These are phyloP conservation scores for Gastrodia elata DNA, from an alignment of 106 monocot genomes.

Conservation along the genomic window DNA sequence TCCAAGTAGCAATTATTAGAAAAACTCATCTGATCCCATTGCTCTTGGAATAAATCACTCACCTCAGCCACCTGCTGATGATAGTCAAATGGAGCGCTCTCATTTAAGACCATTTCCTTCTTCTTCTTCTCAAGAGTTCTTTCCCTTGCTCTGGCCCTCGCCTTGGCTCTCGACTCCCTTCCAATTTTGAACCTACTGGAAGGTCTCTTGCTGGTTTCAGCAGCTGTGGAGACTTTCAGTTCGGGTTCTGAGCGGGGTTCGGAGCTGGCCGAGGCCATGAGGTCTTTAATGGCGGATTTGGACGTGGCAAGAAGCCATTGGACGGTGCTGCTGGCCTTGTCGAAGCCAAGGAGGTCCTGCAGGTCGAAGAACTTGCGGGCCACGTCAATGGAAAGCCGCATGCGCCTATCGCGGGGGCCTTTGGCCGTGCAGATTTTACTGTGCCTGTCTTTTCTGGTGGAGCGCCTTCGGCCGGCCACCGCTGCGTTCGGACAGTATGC, in stretches of 20 bases:
- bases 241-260: too few species aligned
- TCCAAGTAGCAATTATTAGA: neutral
- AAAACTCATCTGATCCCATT: neutral
- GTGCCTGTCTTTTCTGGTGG: conserved; percentile 51
- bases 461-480: conserved; percentile 10
- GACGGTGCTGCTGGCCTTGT: conserved; percentile 81
- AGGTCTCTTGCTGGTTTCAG: too few species aligned
- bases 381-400: conserved; percentile 71
- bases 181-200: neutral
- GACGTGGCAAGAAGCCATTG: conserved; percentile 72
- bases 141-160: conserved; percentile 40
- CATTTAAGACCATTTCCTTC: neutral
- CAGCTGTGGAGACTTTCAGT: neutral
- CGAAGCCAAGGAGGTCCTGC: conserved; percentile 78
- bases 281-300: conserved; percentile 41
- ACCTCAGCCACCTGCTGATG: neutral
- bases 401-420: conserved; percentile 66
- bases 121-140: conserved; percentile 36
- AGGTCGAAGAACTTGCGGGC: conserved; percentile 68
- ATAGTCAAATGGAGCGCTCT: neutral
- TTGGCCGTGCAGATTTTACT: conserved; percentile 77
- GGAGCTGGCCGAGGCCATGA: conserved; percentile 7
- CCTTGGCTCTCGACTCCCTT: conserved; percentile 27
- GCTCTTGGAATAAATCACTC: neutral
- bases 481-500: too few species aligned